phyloP scores from a whole-genome alignment of 2,329 filamentous ascomycete species.

The Monosporascus ibericus region DNA sequence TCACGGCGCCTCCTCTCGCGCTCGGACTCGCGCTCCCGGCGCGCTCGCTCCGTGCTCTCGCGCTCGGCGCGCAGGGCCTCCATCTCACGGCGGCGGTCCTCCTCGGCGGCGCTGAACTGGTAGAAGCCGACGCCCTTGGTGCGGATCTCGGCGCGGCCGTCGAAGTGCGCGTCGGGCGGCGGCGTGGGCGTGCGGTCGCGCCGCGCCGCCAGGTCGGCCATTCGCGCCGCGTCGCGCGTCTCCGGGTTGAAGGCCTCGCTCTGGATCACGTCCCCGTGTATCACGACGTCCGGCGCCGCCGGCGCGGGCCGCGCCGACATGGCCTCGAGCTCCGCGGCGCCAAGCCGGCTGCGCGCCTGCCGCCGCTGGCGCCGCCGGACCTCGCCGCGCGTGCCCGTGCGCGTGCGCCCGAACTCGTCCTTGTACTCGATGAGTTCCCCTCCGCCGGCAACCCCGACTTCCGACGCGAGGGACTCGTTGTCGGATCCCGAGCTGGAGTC shows the following conservation, averaged over 20 bases:
- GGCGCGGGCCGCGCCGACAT: conserved; percentile 55
- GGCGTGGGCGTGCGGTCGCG: conserved; percentile 76
- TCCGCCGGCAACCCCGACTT: conserved; percentile 31
- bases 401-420: conserved; percentile 86
- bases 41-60: conserved; percentile 59
- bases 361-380: conserved; percentile 57
- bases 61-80: conserved; percentile 61
- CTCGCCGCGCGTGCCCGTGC: conserved; percentile 65
- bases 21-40: conserved; percentile 49
- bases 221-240: conserved; percentile 51
- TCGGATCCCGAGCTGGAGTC: conserved; percentile 46
- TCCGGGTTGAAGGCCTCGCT: conserved; percentile 75
- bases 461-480: conserved; percentile 45
- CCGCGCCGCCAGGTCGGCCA: conserved; percentile 72
- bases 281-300: conserved; percentile 61
- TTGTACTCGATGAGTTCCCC: conserved; percentile 75
- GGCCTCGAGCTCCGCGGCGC: conserved; percentile 56
- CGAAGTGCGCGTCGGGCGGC: conserved; percentile 76
- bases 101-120: conserved; percentile 75
- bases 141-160: conserved; percentile 75
- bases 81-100: conserved; percentile 65
- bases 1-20: conserved; percentile 53
- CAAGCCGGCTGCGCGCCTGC: conserved; percentile 43
- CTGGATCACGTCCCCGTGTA: conserved; percentile 83
- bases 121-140: conserved; percentile 90